These are phyloP conservation scores for Alnus glutinosa DNA, from an alignment of 306 rosid genomes.

Conservation along the genomic window DNA sequence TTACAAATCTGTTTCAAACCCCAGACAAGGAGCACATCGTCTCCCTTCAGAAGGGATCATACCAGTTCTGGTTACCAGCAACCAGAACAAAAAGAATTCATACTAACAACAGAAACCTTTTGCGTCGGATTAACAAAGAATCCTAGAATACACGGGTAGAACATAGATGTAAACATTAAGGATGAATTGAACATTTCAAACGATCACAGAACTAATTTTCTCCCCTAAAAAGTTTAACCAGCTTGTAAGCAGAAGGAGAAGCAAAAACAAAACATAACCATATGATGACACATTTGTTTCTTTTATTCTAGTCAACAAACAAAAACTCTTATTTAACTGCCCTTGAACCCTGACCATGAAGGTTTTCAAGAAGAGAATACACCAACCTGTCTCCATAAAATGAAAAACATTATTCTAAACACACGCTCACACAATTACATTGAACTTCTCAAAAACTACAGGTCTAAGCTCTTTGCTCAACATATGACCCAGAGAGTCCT, in stretches of 20 bases:
- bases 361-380: slow-evolving; percentile 33
- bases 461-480: slow-evolving; percentile 82
- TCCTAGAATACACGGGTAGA: not conserved
- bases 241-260: slow-evolving; percentile 14
- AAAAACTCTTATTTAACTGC: slow-evolving; percentile 52
- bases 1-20: not conserved
- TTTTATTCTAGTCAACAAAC: slow-evolving; percentile 28
- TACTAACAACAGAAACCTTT: not conserved
- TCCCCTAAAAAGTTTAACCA: not conserved
- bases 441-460: slow-evolving; percentile 26
- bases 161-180: not conserved
- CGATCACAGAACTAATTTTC: not conserved
- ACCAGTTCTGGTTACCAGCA: not conserved
- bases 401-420: slow-evolving; percentile 33
- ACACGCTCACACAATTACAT: slow-evolving; percentile 33
- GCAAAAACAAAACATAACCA: slow-evolving; percentile 1
- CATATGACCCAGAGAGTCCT: slow-evolving; percentile 91
- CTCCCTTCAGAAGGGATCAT: not conserved
- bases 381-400: slow-evolving; percentile 34
- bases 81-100: not conserved
- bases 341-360: slow-evolving; percentile 32
- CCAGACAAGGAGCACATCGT: not conserved
- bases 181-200: not conserved
- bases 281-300: slow-evolving; percentile 18
- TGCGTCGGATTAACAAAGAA: not conserved